Evolutionary conservation across 192 early-diverging fungal species (phyloP).

Genomic region (Coemansia sp.): DNA sequence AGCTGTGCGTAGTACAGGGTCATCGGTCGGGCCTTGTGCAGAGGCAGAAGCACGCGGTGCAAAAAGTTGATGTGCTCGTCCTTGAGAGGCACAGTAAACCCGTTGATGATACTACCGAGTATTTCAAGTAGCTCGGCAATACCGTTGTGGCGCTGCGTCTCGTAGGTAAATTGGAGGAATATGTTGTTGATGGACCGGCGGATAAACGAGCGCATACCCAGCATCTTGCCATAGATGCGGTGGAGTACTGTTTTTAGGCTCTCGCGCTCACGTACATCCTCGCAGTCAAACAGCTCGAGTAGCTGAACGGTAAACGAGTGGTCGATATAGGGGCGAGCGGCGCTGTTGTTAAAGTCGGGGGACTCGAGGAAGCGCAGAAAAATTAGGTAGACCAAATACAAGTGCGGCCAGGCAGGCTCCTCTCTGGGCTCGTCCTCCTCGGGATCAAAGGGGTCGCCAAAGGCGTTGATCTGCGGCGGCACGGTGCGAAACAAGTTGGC

Average conservation of each 20-base stretch:
- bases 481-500: conserved; percentile 96
- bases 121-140: conserved; percentile 99
- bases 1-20: conserved; percentile 96
- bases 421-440: conserved; percentile 99
- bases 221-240: conserved; percentile 98
- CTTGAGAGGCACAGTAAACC: conserved; percentile 97
- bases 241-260: conserved; percentile 98
- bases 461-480: conserved; percentile 93
- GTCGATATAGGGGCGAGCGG: conserved; percentile 97
- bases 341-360: conserved; percentile 96
- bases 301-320: conserved; percentile 87
- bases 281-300: conserved; percentile 97
- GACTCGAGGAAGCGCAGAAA: conserved; percentile 98
- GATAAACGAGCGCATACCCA: conserved; percentile 97
- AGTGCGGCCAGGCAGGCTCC: conserved; percentile 97
- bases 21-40: conserved; percentile 96
- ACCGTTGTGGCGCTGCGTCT: conserved; percentile 95
- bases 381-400: conserved; percentile 98
- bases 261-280: conserved; percentile 98
- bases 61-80: conserved; percentile 99
- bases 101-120: conserved; percentile 99
- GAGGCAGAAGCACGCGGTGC: conserved; percentile 88
- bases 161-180: conserved; percentile 98
- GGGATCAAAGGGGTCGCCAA: conserved; percentile 96
- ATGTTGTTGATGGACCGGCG: conserved; percentile 97